phyloP scores from a whole-genome alignment of 176 grass and related monocot species.

The Paspalum vaginatum region DNA sequence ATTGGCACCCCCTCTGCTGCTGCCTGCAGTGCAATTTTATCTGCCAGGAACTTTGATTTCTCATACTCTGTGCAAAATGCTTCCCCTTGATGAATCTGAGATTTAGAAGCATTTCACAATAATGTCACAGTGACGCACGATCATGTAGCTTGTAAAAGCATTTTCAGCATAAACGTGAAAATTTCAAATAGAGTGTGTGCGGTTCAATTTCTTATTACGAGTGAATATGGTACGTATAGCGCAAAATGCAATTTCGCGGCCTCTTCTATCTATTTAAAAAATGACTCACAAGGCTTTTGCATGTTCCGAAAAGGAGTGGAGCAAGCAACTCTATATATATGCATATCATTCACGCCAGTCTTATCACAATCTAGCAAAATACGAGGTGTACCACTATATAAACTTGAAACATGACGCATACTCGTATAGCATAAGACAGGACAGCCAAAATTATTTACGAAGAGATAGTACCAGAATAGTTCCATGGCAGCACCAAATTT shows the following conservation, averaged over 20 bases:
- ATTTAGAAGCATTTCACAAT: conserved; percentile 27
- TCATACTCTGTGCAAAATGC: conserved; percentile 97
- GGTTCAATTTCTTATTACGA: too few species aligned
- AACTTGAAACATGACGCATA: too few species aligned
- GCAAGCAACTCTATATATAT: too few species aligned
- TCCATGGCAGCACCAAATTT: background rate
- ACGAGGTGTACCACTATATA: background rate
- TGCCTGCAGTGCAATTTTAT: conserved; percentile 75
- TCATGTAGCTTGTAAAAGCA: background rate
- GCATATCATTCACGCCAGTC: too few species aligned
- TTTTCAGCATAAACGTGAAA: background rate
- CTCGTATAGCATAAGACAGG: too few species aligned
- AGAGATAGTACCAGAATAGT: background rate
- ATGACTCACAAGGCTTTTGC: too few species aligned
- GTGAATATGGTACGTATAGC: too few species aligned
- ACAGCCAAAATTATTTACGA: background rate
- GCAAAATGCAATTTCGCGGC: too few species aligned
- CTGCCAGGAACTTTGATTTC: conserved; percentile 83
- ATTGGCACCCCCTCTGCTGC: conserved; percentile 78
- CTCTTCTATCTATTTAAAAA: too few species aligned
- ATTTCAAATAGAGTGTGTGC: background rate
- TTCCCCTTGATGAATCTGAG: conserved; percentile 75
- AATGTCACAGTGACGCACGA: background rate
- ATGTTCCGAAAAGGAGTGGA: too few species aligned
- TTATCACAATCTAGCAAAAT: too few species aligned